Percentiles rank a stretch among this genome's conserved stretches.
Evolutionary conservation across 148 eudicot genomes (phyloP).

Genomic region (Hydrangea macrophylla): DNA sequence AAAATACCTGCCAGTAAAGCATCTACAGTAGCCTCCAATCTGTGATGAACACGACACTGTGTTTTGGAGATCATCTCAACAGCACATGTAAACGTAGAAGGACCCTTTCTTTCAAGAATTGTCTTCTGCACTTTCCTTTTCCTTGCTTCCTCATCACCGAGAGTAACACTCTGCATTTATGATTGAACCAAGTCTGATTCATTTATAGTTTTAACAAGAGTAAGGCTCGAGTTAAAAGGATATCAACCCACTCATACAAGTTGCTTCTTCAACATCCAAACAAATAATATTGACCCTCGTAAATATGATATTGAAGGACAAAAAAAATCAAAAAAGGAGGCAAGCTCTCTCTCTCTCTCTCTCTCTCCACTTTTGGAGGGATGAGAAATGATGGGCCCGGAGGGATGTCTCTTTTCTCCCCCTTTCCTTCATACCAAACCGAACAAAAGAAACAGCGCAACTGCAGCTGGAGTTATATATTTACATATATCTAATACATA

Average conservation of each 20-base stretch:
- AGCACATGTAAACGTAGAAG: constrained; percentile 89
- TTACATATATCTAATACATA: background rate
- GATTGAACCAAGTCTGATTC: constrained; percentile 6
- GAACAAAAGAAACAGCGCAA: background rate
- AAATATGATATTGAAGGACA: too few relatives aligned
- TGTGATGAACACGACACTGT: constrained; percentile 83
- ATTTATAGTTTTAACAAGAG: background rate
- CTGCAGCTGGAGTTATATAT: background rate
- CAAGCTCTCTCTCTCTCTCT: background rate
- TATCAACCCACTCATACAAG: background rate
- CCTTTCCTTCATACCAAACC: too few relatives aligned
- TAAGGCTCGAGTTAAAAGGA: background rate
- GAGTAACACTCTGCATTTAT: constrained; percentile 74
- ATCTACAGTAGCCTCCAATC: constrained; percentile 92
- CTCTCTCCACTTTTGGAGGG: too few relatives aligned
- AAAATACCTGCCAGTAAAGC: constrained; percentile 77
- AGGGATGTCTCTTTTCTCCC: too few relatives aligned
- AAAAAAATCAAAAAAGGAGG: background rate
- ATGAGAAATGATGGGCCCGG: too few relatives aligned
- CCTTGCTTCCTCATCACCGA: constrained; percentile 97
- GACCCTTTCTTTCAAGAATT: constrained; percentile 97
- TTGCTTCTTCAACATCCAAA: background rate
- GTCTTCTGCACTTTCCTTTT: constrained; percentile 98
- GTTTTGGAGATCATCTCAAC: constrained; percentile 91
- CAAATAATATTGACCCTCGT: background rate